Evolutionary conservation across 2,329 filamentous ascomycete species (phyloP).

Genomic region (Ceratocystis huliohia): DNA sequence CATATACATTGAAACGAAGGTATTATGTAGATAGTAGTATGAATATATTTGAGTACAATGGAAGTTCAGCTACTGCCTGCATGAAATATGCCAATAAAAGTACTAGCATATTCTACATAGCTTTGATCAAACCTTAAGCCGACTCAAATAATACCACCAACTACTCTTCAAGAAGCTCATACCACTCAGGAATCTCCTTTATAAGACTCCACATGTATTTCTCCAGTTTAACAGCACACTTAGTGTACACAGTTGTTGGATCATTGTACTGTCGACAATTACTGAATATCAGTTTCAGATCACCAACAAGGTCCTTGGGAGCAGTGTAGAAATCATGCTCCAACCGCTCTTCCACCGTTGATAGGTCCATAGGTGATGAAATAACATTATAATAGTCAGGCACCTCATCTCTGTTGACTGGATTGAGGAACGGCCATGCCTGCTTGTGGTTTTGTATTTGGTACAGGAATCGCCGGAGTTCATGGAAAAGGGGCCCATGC

Average conservation of each 20-base stretch:
- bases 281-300: conserved; percentile 79
- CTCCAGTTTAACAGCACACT: conserved; percentile 83
- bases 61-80: no score
- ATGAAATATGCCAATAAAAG: no score
- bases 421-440: conserved; percentile 88
- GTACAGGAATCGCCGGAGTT: conserved; percentile 82
- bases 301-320: conserved; percentile 83
- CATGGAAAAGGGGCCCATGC: conserved; percentile 91
- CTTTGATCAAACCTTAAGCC: no score
- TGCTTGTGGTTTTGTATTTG: conserved; percentile 88
- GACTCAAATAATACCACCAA: background rate
- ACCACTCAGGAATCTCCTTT: conserved; percentile 87
- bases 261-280: conserved; percentile 97
- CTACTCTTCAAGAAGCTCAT: conserved; percentile 4
- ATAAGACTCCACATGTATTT: conserved; percentile 95
- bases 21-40: no score
- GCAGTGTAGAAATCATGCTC: conserved; percentile 85
- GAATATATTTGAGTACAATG: no score
- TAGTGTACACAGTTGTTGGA: conserved; percentile 86
- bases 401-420: conserved; percentile 90
- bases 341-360: conserved; percentile 89
- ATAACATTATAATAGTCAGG: conserved; percentile 99
- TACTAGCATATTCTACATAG: no score
- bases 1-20: no score
- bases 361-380: conserved; percentile 92